Conservation (phyloP, 176 grass and related monocot genomes). For the Elaeis guineensis region DNA sequence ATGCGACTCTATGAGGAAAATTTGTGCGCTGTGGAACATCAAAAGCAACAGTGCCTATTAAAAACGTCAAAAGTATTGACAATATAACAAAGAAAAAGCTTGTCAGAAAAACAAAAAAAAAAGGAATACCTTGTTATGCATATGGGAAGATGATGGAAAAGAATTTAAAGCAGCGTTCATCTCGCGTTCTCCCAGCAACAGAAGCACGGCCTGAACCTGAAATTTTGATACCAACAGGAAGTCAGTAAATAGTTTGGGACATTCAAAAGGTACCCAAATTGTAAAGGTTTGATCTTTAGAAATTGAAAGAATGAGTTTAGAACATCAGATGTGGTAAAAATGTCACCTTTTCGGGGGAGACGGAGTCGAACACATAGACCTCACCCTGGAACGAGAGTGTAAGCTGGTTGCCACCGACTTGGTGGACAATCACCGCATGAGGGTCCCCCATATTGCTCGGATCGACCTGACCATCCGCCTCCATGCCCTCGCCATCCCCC, state of each 20-base stretch:
- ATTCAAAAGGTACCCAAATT: no score
- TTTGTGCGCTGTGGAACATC: conserved; percentile 53
- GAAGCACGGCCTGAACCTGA: conserved; percentile 95
- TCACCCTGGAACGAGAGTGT: conserved; percentile 95
- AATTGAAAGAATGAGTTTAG: not conserved
- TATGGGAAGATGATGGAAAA: conserved; percentile 40
- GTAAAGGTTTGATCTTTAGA: no score
- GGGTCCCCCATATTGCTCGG: conserved; percentile 11
- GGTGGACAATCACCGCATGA: conserved; percentile 27
- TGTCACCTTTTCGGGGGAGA: conserved; percentile 87
- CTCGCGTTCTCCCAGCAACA: conserved; percentile 88
- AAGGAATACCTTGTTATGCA: conserved; percentile 60
- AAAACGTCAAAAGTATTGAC: no score
- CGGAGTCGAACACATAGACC: conserved; percentile 93
- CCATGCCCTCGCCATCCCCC: conserved; percentile 26
- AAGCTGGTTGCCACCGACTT: conserved; percentile 53
- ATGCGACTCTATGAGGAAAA: conserved; percentile 93
- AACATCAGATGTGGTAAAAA: not conserved
- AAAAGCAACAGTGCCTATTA: not conserved
- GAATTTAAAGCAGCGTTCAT: conserved; percentile 36
- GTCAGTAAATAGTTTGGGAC: no score
- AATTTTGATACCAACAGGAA: no score
- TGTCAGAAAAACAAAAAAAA: not conserved
- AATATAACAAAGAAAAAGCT: no score
- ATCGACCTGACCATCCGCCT: conserved; percentile 26